Evolutionary conservation across 306 rosid genomes (phyloP), one percentile per base, ranked within the genome.

Genomic region (Spatholobus suberectus): DNA sequence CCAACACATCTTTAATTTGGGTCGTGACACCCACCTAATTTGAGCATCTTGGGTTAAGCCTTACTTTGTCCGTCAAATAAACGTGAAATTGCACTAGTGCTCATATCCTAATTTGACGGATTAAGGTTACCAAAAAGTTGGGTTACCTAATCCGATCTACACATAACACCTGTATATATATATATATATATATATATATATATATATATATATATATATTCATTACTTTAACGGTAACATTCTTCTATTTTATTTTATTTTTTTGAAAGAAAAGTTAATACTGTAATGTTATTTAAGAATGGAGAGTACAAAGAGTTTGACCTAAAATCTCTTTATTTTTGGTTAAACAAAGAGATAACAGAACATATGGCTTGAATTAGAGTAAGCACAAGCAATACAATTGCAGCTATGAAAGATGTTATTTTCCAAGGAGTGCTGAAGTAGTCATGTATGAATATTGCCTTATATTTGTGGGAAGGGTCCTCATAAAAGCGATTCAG

Each of bases 351-450:
- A 9, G 70, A 23, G 17, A 76, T 81, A 41, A 85, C 35, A 61
- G 83, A 76, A 73, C 76, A 63, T 62, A 2, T 43, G 4, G 84
- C 75, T 38, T 86, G 89, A 54, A 82, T 13, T 18, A 73, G 34
- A 41, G 81, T 77, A 14, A 86, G 59, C 52, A 86, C 13, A 46
- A 82, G 61, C 4, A 86, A 38, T 1, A 66, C 37, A 66, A 73
- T 23, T 29, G 84, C 86, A 18, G 81, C 81, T 6, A 47, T 15
- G 8, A 76, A 59, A 38, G 77, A 68, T 70, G 76, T 15, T 9
- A 23, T 77, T 21, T 68, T 77, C 84, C 89, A 86, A 24, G 86
- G 89, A 41, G 57, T 65, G 37, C 63, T 73, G 13, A 70, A 73
- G 66, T 86, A 86, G 21, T 86, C 86, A 65, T 55, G 78, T 4